Evolutionary conservation across 1,284 basidiomycete genomes (phyloP), one percentile per base, ranked within the genome.

Genomic region (Malassezia sympodialis): DNA sequence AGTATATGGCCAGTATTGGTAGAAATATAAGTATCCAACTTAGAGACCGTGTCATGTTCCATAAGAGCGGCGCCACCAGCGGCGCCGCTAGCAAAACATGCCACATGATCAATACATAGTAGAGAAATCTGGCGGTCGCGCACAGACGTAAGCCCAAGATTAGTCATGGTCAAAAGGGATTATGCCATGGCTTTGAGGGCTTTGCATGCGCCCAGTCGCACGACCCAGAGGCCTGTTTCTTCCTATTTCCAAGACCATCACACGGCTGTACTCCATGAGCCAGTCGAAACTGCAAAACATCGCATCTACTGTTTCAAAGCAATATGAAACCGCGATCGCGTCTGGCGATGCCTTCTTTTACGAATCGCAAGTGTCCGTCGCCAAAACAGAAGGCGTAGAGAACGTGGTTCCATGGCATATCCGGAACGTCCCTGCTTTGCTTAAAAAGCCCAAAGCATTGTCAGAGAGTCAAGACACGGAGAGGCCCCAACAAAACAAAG

Each of bases 331-430:
- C 1, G 69, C 69, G 4, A 54, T 69, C 12, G 39, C 35, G 0
- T 49, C 55, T 2, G 64, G 66, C 14, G 67, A 67, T 43, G 69
- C 66, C n/a, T 68, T 63, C 49, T 71, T 65, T 62, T 71, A 64
- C 35, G 62, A 66, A 3, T 71, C 69, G 10, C 52, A 63, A 7
- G 58, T 59, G 11, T 37, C 49, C 12, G 48, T 56, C 34, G 47
- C 62, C 27, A 39, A 37, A 26, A 12, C 21, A 3, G 58, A 64
- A 34, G 58, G 55, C 34, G 52, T 50, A 14, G 17, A 34, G 7
- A 28, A 47, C 6, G 30, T 30, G 8, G 37, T 61, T 11, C 52
- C 57, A 2, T 71, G 67, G 67, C 63, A 67, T 45, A 57, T 71
- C 21, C 64, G 68, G 1, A 67, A 55, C 21, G 70, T 73, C 1